A percentile compares a stretch with the other conserved stretches of the same genome.
phyloP scores from a whole-genome alignment of 257 asterid species.

The Forsythia viridissima region DNA sequence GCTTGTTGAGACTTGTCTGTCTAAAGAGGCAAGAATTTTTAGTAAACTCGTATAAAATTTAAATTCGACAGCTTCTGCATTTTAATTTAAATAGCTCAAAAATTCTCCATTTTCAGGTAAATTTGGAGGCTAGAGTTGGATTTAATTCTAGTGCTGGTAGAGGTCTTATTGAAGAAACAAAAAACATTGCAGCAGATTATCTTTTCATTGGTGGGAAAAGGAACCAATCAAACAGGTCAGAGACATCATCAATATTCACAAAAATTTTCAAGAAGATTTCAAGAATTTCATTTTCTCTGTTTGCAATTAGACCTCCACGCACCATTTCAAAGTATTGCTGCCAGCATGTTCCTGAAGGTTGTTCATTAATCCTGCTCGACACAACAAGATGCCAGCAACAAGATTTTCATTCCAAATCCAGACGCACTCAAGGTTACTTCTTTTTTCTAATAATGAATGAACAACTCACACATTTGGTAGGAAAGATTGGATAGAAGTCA shows the following conservation, averaged over 20 bases:
- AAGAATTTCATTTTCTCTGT: conserved; percentile 16
- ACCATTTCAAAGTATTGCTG: conserved; percentile 50
- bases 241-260: conserved; percentile 20
- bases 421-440: conserved; percentile 34
- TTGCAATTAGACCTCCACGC: conserved; percentile 40
- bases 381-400: conserved; percentile 15
- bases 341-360: conserved; percentile 55
- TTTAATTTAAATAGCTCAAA: neutral
- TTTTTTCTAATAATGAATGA: too few species aligned
- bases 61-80: neutral
- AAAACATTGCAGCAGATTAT: conserved; percentile 55
- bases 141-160: conserved; percentile 50
- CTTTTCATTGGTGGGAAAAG: conserved; percentile 56
- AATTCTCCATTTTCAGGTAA: conserved; percentile 41
- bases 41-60: neutral
- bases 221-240: conserved; percentile 49
- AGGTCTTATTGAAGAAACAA: conserved; percentile 63
- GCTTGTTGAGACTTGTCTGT: conserved; percentile 54
- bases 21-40: conserved; percentile 49
- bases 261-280: conserved; percentile 24
- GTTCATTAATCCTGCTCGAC: conserved; percentile 62
- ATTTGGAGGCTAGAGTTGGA: conserved; percentile 79
- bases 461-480: too few species aligned
- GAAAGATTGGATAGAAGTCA: too few species aligned
- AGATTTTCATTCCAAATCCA: conserved; percentile 31